Base-by-base conservation (phyloP, 2,329 filamentous ascomycete species). In the Trichoderma koningii region DNA sequence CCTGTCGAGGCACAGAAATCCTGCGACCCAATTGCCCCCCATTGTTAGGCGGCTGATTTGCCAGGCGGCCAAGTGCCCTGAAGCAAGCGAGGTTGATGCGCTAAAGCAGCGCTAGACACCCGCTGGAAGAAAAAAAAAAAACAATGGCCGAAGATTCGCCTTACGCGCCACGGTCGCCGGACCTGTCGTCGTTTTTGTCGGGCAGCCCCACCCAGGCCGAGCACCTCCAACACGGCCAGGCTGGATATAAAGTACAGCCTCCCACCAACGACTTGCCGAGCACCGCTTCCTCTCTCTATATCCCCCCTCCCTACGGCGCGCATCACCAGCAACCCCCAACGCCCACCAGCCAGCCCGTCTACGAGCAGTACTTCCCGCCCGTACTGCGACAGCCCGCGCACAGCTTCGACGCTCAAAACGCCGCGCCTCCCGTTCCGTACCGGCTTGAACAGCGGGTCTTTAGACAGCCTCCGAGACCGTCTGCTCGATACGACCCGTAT, bases 111-210 rank as follows among this genome's bases (percentile, higher is more conserved):
- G 38, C 59, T 62, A 62, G 53, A 52, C 19, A n/a, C 14, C 50
- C 60, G 66, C 55, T 52, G 28, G 56, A 23, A 45, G 30, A 10
- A 30, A 34, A 34, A 30, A 28, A 50, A 52, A 48, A 63, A 73
- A 71, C 48, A 73, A 79, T 77, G 77, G 79, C 78, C 70, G 78
- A 80, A 73, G 81, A 82, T 71, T 45, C 68, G 14, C 70, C 71
- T 67, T 86, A 86, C 77, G 83, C 81, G 69, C 84, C 84, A 69
- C 84, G 81, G 74, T 86, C 83, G 71, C 84, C 84, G 72, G 83
- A 86, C 77, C 80, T 86, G 69, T 85, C 83, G 66, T 84, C 81
- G 66, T 81, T 86, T 74, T 83, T 80, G 71, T 77, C 81, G 67
- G 73, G 76, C 67, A 69, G 73, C 71, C 73, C 76, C 73, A 75